Evolutionary conservation across 2,329 filamentous ascomycete genomes (phyloP).

Genomic region (Byssothecium circinans): DNA sequence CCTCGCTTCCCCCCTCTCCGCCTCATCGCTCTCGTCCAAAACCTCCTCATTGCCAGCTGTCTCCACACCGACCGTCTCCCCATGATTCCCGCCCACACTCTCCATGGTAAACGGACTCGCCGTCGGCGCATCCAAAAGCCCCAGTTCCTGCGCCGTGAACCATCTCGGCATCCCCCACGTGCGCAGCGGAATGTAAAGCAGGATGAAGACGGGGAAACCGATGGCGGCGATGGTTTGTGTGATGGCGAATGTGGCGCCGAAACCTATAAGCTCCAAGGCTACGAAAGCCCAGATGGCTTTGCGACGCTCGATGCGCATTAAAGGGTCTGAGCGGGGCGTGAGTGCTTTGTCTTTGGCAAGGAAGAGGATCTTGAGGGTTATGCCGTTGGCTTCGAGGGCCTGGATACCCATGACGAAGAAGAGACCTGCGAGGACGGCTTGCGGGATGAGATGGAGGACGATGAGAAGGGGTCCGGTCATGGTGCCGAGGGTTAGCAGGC

Average conservation of each 20-base stretch:
- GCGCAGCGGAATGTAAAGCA: constrained; percentile 58
- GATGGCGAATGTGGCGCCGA: constrained; percentile 59
- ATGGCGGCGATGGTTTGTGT: constrained; percentile 63
- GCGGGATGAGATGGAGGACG: constrained; percentile 58
- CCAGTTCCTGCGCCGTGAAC: constrained; percentile 53
- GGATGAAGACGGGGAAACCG: constrained; percentile 61
- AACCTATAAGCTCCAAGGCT: constrained; percentile 54
- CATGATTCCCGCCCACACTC: constrained; percentile 54
- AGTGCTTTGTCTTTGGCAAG: constrained; percentile 52
- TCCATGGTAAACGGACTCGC: constrained; percentile 57
- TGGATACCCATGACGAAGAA: constrained; percentile 62
- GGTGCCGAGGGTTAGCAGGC: constrained; percentile 56
- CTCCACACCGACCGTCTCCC: constrained; percentile 17
- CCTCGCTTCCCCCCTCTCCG: constrained; percentile 28
- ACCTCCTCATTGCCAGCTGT: constrained; percentile 5
- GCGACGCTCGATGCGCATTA: constrained; percentile 48
- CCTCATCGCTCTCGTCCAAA: constrained; percentile 28
- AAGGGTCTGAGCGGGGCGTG: constrained; percentile 51
- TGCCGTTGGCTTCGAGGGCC: constrained; percentile 56
- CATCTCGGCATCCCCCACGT: constrained; percentile 54
- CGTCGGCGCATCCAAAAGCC: constrained; percentile 56
- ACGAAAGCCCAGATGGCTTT: constrained; percentile 55
- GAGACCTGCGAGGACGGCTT: constrained; percentile 57
- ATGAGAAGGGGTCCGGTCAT: constrained; percentile 60
- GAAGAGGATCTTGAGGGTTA: constrained; percentile 55